Conservation (phyloP, 2,329 filamentous ascomycete species). For the Calycina herbarum region DNA sequence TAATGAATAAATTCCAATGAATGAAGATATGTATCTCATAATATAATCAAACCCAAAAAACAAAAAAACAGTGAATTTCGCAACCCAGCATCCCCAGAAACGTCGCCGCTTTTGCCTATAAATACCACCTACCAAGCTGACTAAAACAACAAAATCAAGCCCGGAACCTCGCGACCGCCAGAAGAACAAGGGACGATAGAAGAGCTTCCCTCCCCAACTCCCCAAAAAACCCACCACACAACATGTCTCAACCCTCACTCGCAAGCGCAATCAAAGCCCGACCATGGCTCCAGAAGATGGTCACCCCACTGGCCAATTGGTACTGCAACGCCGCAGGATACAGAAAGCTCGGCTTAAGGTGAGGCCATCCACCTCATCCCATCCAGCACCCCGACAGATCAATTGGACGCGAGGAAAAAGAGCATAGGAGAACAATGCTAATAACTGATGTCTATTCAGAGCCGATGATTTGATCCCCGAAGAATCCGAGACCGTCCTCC, state of each 20-base stretch:
- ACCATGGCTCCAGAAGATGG: conserved; percentile 78
- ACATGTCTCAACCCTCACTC: conserved; percentile 51
- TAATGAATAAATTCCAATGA: no score
- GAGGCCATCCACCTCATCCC: conserved; percentile 39
- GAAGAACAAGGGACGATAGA: not conserved
- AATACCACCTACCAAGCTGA: conserved; percentile 6
- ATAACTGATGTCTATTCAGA: conserved; percentile 49
- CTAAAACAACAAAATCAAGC: conserved; percentile 10
- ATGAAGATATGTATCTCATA: no score
- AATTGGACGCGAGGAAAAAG: conserved; percentile 8
- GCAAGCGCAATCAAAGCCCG: conserved; percentile 77
- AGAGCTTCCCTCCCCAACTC: conserved; percentile 18
- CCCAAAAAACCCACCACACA: conserved; percentile 21
- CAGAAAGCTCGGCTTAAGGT: conserved; percentile 89
- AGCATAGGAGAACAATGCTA: conserved; percentile 18
- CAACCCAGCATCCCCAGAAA: not conserved
- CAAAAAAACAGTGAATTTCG: not conserved
- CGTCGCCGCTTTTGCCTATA: conserved; percentile 1
- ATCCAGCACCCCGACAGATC: conserved; percentile 5
- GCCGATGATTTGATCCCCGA: conserved; percentile 94
- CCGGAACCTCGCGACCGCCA: not conserved
- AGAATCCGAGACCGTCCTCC: conserved; percentile 83
- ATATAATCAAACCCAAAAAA: not conserved
- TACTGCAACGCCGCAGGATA: conserved; percentile 89
- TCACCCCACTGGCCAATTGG: conserved; percentile 84